These are phyloP conservation scores for Syzygium jambos DNA, from an alignment of 345 rosid genomes.

Conservation along the genomic window DNA sequence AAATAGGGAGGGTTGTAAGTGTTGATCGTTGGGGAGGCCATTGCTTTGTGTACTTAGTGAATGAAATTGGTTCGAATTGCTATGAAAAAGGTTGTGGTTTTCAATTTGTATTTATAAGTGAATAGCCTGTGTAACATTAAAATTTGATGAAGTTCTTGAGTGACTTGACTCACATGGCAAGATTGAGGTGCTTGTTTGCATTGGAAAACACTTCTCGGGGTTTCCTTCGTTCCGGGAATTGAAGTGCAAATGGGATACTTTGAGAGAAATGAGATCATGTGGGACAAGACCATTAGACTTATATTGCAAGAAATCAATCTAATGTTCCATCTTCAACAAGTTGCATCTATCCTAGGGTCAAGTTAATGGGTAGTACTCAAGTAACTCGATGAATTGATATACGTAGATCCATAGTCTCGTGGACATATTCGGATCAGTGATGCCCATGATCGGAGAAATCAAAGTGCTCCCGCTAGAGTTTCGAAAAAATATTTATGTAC, in stretches of 20 bases:
- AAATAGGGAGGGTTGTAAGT: background rate
- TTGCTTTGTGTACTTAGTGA: background rate
- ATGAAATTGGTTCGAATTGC: background rate
- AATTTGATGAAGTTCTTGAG: background rate
- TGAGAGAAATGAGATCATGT: background rate
- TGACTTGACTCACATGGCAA: slow-evolving; percentile 5
- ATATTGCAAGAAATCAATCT: background rate
- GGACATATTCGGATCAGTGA: background rate
- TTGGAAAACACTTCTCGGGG: slow-evolving; percentile 4
- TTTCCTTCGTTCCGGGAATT: background rate
- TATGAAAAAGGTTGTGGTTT: background rate
- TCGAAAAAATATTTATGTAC: background rate
- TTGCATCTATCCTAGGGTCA: background rate
- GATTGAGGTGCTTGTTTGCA: slow-evolving; percentile 4
- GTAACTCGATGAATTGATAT: background rate
- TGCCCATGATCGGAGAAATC: background rate
- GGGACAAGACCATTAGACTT: background rate
- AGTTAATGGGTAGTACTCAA: background rate
- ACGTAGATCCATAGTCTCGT: background rate
- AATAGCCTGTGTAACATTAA: background rate
- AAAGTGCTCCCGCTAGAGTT: background rate
- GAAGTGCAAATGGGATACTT: background rate
- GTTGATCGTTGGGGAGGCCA: background rate
- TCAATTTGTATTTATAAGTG: background rate
- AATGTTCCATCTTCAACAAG: background rate